A percentile compares a stretch with the other conserved stretches of the same genome.
These are phyloP conservation scores for Hirsutella thompsonii DNA, from an alignment of 2,329 filamentous ascomycete species.

Conservation along the genomic window DNA sequence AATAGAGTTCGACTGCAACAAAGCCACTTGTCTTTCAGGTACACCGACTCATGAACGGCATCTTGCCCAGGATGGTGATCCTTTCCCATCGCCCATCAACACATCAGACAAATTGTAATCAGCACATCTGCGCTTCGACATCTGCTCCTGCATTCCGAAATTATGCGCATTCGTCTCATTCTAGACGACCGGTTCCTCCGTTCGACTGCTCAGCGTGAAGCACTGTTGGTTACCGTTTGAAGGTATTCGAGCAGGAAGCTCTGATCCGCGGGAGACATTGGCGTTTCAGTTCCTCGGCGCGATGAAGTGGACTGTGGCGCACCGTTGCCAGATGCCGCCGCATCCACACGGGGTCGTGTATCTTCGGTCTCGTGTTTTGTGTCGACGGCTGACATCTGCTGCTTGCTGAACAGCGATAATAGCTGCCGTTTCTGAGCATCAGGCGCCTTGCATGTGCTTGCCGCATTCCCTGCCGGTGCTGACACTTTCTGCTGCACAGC, in stretches of 20 bases:
- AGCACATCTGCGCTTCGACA: too few species aligned
- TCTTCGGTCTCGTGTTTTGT: conserved; percentile 4
- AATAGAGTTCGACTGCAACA: too few species aligned
- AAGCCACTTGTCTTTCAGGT: too few species aligned
- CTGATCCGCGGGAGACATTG: conserved; percentile 58
- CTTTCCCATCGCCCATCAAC: too few species aligned
- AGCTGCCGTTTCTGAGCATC: conserved; percentile 21
- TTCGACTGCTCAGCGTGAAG: conserved; percentile 1
- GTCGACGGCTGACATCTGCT: conserved; percentile 1
- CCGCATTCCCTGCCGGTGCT: neutral
- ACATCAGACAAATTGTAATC: too few species aligned
- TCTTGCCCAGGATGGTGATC: too few species aligned
- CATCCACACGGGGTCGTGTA: conserved; percentile 25
- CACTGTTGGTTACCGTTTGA: conserved; percentile 36
- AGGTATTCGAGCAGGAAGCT: conserved; percentile 67
- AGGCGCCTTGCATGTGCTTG: conserved; percentile 12
- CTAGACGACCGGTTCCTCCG: too few species aligned
- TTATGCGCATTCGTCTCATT: too few species aligned
- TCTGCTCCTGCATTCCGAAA: too few species aligned
- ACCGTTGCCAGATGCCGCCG: conserved; percentile 27
- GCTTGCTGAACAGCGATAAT: conserved; percentile 52
- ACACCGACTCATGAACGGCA: too few species aligned
- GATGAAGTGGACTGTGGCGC: conserved; percentile 13
- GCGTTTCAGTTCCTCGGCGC: conserved; percentile 35
- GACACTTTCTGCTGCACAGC: neutral